phyloP scores from a whole-genome alignment of 495 filamentous ascomycete genomes.

The Penicillium roqueforti region DNA sequence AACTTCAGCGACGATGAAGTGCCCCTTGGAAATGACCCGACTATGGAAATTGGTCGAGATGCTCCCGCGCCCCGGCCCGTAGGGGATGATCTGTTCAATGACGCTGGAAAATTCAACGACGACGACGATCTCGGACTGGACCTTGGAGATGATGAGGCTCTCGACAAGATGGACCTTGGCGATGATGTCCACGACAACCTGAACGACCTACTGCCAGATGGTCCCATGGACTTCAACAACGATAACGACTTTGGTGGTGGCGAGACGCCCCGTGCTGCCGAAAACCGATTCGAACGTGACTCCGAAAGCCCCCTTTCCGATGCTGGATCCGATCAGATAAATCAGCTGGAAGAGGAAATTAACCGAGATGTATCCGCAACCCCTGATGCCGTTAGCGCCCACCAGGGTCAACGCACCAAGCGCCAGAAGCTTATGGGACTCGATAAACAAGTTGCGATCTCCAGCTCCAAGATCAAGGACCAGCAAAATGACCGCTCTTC shows the following conservation, averaged over 20 bases:
- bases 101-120: slow-evolving; percentile 51
- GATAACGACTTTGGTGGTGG: slow-evolving; percentile 38
- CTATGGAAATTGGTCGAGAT: slow-evolving; percentile 82
- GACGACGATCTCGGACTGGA: slow-evolving; percentile 46
- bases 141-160: slow-evolving; percentile 49
- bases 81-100: slow-evolving; percentile 71
- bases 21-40: slow-evolving; percentile 49
- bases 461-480: slow-evolving; percentile 59
- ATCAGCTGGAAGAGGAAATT: slow-evolving; percentile 59
- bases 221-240: slow-evolving; percentile 43
- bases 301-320: slow-evolving; percentile 43
- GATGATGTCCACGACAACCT: slow-evolving; percentile 33
- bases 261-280: slow-evolving; percentile 48
- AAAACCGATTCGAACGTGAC: slow-evolving; percentile 60
- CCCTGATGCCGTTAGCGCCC: slow-evolving; percentile 55
- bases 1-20: slow-evolving; percentile 50
- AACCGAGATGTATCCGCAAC: slow-evolving; percentile 44
- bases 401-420: slow-evolving; percentile 65
- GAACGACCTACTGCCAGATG: slow-evolving; percentile 31
- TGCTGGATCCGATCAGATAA: slow-evolving; percentile 30
- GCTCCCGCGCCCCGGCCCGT: slow-evolving; percentile 59
- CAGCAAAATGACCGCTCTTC: slow-evolving; percentile 75
- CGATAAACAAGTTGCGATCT: slow-evolving; percentile 61
- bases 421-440: slow-evolving; percentile 68
- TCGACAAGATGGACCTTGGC: slow-evolving; percentile 38